These are phyloP conservation scores for Talaromyces sp. DNA, from an alignment of 2,329 filamentous ascomycete genomes.

Conservation along the genomic window DNA sequence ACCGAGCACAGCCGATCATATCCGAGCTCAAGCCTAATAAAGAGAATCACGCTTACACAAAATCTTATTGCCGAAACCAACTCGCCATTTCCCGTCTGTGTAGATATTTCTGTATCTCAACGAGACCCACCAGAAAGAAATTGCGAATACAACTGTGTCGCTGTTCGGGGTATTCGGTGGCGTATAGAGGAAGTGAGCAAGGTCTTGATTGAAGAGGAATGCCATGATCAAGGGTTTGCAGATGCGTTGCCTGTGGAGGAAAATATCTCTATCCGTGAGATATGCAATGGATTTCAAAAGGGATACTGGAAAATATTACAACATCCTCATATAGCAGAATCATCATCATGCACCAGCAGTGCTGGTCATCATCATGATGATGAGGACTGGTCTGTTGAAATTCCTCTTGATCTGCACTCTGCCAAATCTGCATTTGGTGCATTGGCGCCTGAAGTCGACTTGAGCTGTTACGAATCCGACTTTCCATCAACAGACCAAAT, in stretches of 20 bases:
- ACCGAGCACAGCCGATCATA: background rate
- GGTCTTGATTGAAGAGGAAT: background rate
- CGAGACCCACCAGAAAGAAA: background rate
- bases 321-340: background rate
- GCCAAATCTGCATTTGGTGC: background rate
- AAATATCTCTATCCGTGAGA: background rate
- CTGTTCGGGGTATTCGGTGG: slow-evolving; percentile 4
- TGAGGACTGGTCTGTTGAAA: slow-evolving; percentile 1
- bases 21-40: background rate
- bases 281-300: slow-evolving; percentile 2
- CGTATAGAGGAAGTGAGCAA: slow-evolving; percentile 3
- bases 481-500: background rate
- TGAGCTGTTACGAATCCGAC: background rate
- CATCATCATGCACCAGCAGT: background rate
- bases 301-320: background rate
- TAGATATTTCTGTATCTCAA: background rate
- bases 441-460: background rate
- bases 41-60: slow-evolving; percentile 1
- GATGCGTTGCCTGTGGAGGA: background rate
- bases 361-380: background rate
- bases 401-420: background rate
- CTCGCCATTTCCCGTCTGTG: background rate
- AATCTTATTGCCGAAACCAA: background rate
- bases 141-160: background rate
- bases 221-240: background rate